Evolutionary conservation across 2,329 filamentous ascomycete genomes (phyloP), one percentile per base, ranked within the genome.

Genomic region (Diplodia seriata): DNA sequence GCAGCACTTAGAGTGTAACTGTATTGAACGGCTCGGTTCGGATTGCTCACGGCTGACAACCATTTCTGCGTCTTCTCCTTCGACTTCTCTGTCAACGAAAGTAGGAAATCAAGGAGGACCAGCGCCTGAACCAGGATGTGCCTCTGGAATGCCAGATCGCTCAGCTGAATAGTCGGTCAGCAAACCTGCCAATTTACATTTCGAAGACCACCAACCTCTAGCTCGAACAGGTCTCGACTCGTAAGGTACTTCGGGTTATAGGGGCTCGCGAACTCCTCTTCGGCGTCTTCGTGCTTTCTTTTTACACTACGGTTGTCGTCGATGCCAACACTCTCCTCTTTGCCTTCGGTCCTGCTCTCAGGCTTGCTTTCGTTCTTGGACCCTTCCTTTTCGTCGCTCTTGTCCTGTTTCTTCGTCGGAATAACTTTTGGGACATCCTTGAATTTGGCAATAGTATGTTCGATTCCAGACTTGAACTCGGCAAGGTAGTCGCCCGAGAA

Each of bases 211-310:
- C 81, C 69, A 84, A 93, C 91, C 86, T 99, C 95, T 55, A 99
- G 87, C 74, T 96, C 93, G 78, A 99, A 99, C 1, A 99, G 84
- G 77, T 99, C 96, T 71, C 91, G 87, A 78, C 94, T 98, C n/a
- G 95, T 99, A 20, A 99, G 86, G 77, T 99, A 99, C 76, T 98
- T 99, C 1, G 96, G 94, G 74, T 99, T 99, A 81, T 97, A 98
- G 29, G 87, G 89, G 75, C 88, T 90, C 29, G 89, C 85, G 62
- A 89, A 81, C 69, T 90, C 89, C 66, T 87, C 86, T 61, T 87
- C 84, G 8, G 87, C 86, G 63, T 84, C 85, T 12, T 86, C 84
- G 53, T 86, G 84, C 77, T 94, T 96, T 68, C 92, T 87, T 79
- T 94, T 97, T 36, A 77, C 80, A 5, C 87, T 87, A 70, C 86